Base-by-base conservation (phyloP, 2,329 filamentous ascomycete genomes). In the Trichoderma brevicompactum region DNA sequence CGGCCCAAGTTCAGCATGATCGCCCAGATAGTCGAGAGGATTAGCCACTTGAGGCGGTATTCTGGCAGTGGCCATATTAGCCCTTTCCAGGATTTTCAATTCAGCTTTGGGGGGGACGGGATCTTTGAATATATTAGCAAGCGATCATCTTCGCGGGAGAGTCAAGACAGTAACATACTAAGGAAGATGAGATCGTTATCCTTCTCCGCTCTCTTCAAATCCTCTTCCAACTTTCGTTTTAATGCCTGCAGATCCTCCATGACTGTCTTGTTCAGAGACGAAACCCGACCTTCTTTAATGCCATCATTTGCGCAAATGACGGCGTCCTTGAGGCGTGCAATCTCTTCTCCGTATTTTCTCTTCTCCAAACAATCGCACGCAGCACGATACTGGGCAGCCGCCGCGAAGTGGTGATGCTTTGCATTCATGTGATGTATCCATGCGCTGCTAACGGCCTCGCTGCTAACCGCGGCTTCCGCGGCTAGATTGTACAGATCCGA, bases 361-460 rank as follows among this genome's bases (percentile, higher is more conserved):
- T 96, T 98, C 78, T 98, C 95, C 13, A 99, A 77, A 70, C 92
- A 95, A 73, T 97, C 94, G 68, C 92, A 89, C 0, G 95, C 92
- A 32, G 94, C 92, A 13, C 95, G 85, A 72, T 94, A 98, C 75
- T 99, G 95, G 0, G 95, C 95, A 0, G 95, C 95, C 0, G 92
- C 94, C 1, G 94, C 94, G 78, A 99, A 98, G 77, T 98, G 95
- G 74, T 97, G 92, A 74, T 98, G 94, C 76, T 98, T 99, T 6
- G 94, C 95, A 32, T 91, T 94, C 85, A 96, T 94, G 75, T 98
- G 94, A 77, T 98, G 94, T 71, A 99, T 97, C 95, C 94, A 98
- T 68, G 95, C 91, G 64, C 91, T 94, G 75, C 92, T 95, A 70
- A 98, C 89, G 15, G 92, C 89, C 72, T 97, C 89, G 68, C 93